These are phyloP conservation scores for Aspergillus neoniger DNA, from an alignment of 2,329 filamentous ascomycete genomes.

Conservation along the genomic window DNA sequence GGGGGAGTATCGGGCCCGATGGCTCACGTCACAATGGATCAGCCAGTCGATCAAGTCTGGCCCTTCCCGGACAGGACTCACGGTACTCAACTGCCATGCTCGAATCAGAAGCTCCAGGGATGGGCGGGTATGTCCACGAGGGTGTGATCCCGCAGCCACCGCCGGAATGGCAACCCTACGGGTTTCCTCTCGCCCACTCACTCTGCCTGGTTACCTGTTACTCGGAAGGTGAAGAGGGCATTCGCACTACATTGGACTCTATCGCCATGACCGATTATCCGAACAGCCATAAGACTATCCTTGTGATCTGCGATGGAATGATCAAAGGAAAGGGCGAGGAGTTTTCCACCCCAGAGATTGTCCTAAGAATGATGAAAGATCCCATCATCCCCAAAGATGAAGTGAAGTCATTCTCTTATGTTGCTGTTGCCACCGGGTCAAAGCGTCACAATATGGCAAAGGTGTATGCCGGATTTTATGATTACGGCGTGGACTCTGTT, in stretches of 20 bases:
- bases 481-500: conserved; percentile 79
- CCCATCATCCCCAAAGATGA: conserved; percentile 76
- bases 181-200: conserved; percentile 87
- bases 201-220: conserved; percentile 96
- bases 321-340: conserved; percentile 94
- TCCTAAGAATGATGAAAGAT: conserved; percentile 92
- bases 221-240: conserved; percentile 89
- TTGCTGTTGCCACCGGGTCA: conserved; percentile 90
- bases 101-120: conserved; percentile 72
- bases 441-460: conserved; percentile 99
- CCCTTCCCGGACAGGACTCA: conserved; percentile 50
- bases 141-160: conserved; percentile 94
- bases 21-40: conserved; percentile 42
- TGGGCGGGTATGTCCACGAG: conserved; percentile 94
- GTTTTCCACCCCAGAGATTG: conserved; percentile 84
- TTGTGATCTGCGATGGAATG: conserved; percentile 95
- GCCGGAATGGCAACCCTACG: conserved; percentile 95
- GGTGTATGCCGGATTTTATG: conserved; percentile 96
- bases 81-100: conserved; percentile 58
- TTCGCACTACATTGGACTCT: conserved; percentile 92
- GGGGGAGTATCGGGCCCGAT: conserved; percentile 56
- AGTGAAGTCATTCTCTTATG: conserved; percentile 89
- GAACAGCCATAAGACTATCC: conserved; percentile 96
- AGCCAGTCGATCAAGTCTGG: conserved; percentile 59
- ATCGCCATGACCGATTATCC: conserved; percentile 97